phyloP scores from a whole-genome alignment of 192 early-diverging fungal species.

The Mortierella hygrophila region DNA sequence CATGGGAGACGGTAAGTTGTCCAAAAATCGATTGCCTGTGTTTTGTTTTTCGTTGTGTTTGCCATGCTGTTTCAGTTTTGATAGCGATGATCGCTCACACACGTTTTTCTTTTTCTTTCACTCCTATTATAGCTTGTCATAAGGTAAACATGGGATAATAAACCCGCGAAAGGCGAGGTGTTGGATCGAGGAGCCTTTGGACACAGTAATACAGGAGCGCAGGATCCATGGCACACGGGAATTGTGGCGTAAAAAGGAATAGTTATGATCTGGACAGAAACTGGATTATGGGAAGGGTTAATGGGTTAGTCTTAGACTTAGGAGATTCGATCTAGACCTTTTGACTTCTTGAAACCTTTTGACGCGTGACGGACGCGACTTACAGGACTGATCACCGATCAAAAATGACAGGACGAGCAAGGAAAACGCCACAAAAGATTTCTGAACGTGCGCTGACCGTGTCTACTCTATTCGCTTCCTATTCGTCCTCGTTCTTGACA shows the following conservation, averaged over 20 bases:
- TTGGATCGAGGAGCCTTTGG: background rate
- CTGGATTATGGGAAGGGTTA: background rate
- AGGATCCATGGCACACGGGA: background rate
- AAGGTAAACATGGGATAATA: conserved; percentile 22
- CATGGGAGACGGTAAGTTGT: conserved; percentile 43
- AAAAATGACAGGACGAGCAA: background rate
- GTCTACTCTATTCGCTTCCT: background rate
- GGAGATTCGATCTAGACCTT: background rate
- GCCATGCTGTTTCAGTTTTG: background rate
- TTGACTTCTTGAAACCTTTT: background rate
- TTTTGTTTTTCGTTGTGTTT: background rate
- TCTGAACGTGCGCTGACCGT: conserved; percentile 19
- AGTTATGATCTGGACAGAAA: background rate
- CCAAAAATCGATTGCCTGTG: too few species aligned
- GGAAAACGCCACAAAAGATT: background rate
- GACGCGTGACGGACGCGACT: background rate
- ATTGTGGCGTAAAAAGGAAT: too few species aligned
- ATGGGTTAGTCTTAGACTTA: too few species aligned
- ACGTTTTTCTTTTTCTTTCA: background rate
- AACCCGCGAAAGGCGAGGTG: background rate
- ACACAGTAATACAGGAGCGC: background rate
- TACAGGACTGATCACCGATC: background rate
- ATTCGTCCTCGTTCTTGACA: background rate
- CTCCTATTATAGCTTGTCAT: conserved; percentile 32
- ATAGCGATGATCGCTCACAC: background rate